Conservation (phyloP, 805 yeast genomes). For the Wickerhamiella allomyrinae region DNA sequence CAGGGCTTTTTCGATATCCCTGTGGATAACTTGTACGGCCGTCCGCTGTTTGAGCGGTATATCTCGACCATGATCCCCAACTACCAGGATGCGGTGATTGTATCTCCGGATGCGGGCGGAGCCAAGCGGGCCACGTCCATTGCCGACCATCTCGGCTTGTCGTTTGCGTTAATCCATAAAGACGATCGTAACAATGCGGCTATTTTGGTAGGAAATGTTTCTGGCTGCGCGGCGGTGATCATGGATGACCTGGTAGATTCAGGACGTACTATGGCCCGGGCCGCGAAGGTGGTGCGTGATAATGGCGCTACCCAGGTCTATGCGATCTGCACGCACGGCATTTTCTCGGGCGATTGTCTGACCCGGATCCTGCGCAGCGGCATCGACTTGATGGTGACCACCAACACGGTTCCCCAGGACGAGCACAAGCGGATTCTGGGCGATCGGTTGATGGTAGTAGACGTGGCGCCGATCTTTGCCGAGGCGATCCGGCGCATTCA, state of each 20-base stretch:
- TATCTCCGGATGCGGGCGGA: constrained; percentile 98
- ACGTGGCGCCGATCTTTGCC: constrained; percentile 76
- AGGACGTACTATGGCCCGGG: constrained; percentile 78
- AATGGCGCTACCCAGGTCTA: constrained; percentile 82
- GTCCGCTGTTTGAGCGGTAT: constrained; percentile 76
- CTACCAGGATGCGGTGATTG: constrained; percentile 73
- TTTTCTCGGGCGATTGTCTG: constrained; percentile 84
- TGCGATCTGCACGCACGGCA: constrained; percentile 84
- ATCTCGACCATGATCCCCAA: constrained; percentile 65
- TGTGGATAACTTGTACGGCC: constrained; percentile 83
- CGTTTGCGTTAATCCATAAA: constrained; percentile 90
- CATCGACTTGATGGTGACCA: constrained; percentile 74
- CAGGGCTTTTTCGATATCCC: constrained; percentile 96
- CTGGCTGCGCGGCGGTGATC: constrained; percentile 71
- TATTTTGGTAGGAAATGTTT: constrained; percentile 93
- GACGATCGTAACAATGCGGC: constrained; percentile 54
- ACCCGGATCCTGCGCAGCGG: constrained; percentile 49
- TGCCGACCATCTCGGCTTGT: constrained; percentile 78
- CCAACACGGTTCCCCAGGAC: constrained; percentile 82
- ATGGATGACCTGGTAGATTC: constrained; percentile 93
- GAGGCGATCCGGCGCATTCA: constrained; percentile 94
- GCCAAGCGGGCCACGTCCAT: constrained; percentile 92
- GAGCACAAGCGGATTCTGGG: constrained; percentile 40
- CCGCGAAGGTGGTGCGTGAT: constrained; percentile 80
- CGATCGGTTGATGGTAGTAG: constrained; percentile 61